Evolutionary conservation across 2,329 filamentous ascomycete species (phyloP).

Genomic region (Botrytis porri): DNA sequence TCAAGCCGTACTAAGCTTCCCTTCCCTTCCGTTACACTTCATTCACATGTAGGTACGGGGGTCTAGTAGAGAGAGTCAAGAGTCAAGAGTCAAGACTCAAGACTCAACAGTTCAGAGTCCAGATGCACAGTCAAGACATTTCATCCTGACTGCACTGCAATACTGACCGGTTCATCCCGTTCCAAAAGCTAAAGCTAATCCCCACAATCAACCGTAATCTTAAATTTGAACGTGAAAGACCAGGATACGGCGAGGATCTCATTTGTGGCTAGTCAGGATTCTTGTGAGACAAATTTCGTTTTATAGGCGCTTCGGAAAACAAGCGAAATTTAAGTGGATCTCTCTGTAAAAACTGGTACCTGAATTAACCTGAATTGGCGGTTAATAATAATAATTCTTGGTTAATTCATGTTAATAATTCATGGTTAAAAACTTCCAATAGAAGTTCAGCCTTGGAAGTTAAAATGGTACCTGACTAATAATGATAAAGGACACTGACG

Average conservation of each 20-base stretch:
- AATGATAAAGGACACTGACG: too few relatives aligned
- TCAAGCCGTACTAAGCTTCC: not conserved
- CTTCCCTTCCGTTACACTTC: not conserved
- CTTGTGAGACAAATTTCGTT: not conserved
- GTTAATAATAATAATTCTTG: constrained; percentile 1
- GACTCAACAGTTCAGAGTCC: not conserved
- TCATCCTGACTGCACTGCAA: not conserved
- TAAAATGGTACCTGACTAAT: not conserved
- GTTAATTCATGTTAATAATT: constrained; percentile 4
- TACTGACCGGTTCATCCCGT: not conserved
- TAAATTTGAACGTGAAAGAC: constrained; percentile 4
- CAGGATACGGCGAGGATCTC: not conserved
- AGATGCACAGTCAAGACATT: not conserved
- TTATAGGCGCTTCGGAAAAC: constrained; percentile 1
- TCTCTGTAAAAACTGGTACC: not conserved
- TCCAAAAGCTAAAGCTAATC: not conserved
- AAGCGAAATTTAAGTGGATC: not conserved
- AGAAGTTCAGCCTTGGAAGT: not conserved
- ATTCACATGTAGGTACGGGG: not conserved
- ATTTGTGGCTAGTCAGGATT: not conserved
- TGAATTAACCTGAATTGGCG: not conserved
- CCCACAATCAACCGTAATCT: constrained; percentile 13
- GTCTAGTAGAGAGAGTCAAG: not conserved
- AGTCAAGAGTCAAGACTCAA: not conserved
- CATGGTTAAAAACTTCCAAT: not conserved